Evolutionary conservation across 331 rosid genomes (phyloP).

Genomic region (Prunus yedoensis): DNA sequence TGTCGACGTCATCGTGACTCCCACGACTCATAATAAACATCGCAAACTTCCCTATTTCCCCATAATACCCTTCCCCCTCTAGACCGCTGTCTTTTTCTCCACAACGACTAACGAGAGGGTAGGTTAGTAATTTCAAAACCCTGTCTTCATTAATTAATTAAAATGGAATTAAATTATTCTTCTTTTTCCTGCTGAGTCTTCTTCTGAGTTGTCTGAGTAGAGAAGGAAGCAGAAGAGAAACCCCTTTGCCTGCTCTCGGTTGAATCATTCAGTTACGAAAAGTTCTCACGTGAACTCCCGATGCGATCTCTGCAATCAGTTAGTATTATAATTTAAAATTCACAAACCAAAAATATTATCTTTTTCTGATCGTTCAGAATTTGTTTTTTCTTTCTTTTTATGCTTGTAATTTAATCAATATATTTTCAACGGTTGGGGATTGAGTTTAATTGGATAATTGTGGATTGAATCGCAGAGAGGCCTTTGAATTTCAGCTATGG

Average conservation of each 20-base stretch:
- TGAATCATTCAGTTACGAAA: neutral
- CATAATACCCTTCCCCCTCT: neutral
- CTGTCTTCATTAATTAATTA: neutral
- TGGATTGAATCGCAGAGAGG: constrained; percentile 4
- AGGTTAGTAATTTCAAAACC: neutral
- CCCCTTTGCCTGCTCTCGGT: neutral
- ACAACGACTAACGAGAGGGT: neutral
- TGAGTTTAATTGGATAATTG: neutral
- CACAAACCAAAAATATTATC: neutral
- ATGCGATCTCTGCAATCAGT: constrained; percentile 17
- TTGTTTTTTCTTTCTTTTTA: neutral
- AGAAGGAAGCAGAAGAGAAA: constrained; percentile 18
- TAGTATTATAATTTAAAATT: neutral
- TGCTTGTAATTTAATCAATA: neutral
- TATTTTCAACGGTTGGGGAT: neutral
- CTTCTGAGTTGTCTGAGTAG: neutral
- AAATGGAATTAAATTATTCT: neutral
- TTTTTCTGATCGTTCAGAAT: neutral
- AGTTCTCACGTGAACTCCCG: constrained; percentile 10
- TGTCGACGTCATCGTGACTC: constrained; percentile 20
- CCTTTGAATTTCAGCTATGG: constrained; percentile 39
- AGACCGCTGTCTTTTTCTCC: neutral
- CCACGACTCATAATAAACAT: neutral
- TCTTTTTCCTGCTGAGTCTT: neutral
- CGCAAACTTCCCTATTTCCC: neutral